phyloP scores from a whole-genome alignment of 371 early-diverging fungal species.

The Rhizopus stolonifer region DNA sequence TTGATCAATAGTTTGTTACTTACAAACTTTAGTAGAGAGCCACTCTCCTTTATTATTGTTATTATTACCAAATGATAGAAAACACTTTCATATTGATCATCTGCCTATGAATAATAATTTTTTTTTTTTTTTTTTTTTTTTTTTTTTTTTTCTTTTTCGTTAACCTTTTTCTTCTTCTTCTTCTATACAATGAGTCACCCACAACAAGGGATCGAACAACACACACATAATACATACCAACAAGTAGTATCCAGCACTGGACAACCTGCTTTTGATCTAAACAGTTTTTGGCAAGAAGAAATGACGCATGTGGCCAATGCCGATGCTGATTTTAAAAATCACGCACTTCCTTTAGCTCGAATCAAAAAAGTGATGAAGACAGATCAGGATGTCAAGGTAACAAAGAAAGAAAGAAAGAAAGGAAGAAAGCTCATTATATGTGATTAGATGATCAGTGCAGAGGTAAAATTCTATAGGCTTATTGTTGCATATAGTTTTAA shows the following conservation, averaged over 20 bases:
- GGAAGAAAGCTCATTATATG: not conserved
- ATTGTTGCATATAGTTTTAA: conserved; percentile 10
- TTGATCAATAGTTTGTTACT: too few species aligned
- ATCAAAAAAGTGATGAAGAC: conserved; percentile 99
- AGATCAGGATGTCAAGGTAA: conserved; percentile 95
- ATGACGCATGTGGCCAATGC: conserved; percentile 32
- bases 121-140: too few species aligned
- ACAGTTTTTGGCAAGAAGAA: conserved; percentile 51
- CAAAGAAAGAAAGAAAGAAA: not conserved
- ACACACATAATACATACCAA: too few species aligned
- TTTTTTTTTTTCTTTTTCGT: too few species aligned
- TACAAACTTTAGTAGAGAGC: too few species aligned
- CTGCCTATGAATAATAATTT: too few species aligned
- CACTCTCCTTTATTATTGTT: too few species aligned
- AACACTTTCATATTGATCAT: too few species aligned
- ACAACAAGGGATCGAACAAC: too few species aligned
- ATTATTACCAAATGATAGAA: too few species aligned
- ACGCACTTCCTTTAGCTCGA: conserved; percentile 96
- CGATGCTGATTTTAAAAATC: conserved; percentile 84
- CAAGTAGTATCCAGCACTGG: conserved; percentile 25
- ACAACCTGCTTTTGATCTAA: conserved; percentile 48
- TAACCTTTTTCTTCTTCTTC: too few species aligned
- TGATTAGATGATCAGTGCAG: conserved; percentile 41
- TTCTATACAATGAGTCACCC: too few species aligned
- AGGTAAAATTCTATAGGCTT: conserved; percentile 16